Evolutionary conservation across 1,284 basidiomycete species (phyloP).

Genomic region (Cryptococcus maquisensis): DNA sequence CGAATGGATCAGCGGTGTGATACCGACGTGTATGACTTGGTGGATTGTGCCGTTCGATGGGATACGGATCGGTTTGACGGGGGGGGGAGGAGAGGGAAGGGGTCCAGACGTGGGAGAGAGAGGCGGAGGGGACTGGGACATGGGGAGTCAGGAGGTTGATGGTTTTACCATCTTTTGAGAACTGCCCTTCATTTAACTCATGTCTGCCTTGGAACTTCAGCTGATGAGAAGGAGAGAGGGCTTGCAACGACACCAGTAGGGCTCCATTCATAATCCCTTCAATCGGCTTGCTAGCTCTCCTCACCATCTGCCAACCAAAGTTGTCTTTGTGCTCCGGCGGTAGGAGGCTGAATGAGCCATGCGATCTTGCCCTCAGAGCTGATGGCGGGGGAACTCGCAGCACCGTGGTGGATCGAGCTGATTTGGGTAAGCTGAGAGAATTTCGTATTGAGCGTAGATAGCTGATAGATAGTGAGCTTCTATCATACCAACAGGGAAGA

Average conservation of each 20-base stretch:
- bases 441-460: slow-evolving; percentile 6
- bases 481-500: no score
- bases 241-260: slow-evolving; percentile 12
- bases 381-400: slow-evolving; percentile 8
- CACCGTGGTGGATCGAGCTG: neutral
- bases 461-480: neutral
- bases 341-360: slow-evolving; percentile 10
- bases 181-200: slow-evolving; percentile 4
- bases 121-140: neutral
- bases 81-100: neutral
- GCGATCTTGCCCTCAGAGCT: slow-evolving; percentile 7
- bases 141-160: slow-evolving; percentile 16
- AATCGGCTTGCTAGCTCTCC: slow-evolving; percentile 5
- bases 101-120: slow-evolving; percentile 22
- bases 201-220: neutral
- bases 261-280: slow-evolving; percentile 11
- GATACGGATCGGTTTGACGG: slow-evolving; percentile 12
- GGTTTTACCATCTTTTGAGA: slow-evolving; percentile 18
- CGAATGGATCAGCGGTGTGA: slow-evolving; percentile 23
- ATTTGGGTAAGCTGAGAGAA: neutral
- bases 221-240: neutral
- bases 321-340: neutral
- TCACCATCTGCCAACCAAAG: slow-evolving; percentile 12
- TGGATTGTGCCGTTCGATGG: slow-evolving; percentile 17
- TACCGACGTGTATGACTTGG: slow-evolving; percentile 17